Evolutionary conservation across 2,329 filamentous ascomycete species (phyloP), one percentile per base, ranked within the genome.

Genomic region (Taxawa tesnikishii): DNA sequence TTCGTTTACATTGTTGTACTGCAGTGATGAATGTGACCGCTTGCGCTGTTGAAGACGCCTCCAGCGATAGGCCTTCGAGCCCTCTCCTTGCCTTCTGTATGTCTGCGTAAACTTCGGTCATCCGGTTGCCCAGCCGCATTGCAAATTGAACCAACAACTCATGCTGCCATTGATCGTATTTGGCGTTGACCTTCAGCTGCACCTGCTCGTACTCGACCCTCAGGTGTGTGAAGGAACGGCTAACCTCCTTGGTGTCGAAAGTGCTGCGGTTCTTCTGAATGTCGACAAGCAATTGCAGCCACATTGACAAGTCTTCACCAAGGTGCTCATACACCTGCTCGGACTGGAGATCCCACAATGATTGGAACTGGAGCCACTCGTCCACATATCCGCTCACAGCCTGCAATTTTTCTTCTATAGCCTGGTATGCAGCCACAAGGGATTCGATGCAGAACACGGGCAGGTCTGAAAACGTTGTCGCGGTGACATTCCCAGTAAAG

Each of bases 141-240:
- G 85, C 90, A 57, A 98, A 99, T 53, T 94, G 94, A 45, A 82
- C 73, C 23, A 96, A 67, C 34, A 98, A 93, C 43, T 99, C 90
- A 47, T 94, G 84, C 56, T 99, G 90, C 90, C 92, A 98, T 55
- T 96, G 88, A 52, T 99, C 92, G 53, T 98, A 99, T 56, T 96
- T 98, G 47, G 85, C 84, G 49, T 96, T 98, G 55, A 99, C 90
- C 58, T 94, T 94, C 36, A 88, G 84, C 58, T 98, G 92, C 0
- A 98, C 90, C 56, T 98, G 92, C 48, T 96, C 90, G 50, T 98
- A 98, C 54, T 98, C 88, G 49, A 99, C 85, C 4, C 81, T 84
- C 33, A 96, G 76, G 55, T 93, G 88, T 4, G 90, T 90, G 52
- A 99, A 98, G 1, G 80, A 81, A 24, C 83, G 80, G 55, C 80